Evolutionary conservation across 257 asterid species (phyloP), one percentile per base, ranked within the genome.

Genomic region (Salvia rosmarinus): DNA sequence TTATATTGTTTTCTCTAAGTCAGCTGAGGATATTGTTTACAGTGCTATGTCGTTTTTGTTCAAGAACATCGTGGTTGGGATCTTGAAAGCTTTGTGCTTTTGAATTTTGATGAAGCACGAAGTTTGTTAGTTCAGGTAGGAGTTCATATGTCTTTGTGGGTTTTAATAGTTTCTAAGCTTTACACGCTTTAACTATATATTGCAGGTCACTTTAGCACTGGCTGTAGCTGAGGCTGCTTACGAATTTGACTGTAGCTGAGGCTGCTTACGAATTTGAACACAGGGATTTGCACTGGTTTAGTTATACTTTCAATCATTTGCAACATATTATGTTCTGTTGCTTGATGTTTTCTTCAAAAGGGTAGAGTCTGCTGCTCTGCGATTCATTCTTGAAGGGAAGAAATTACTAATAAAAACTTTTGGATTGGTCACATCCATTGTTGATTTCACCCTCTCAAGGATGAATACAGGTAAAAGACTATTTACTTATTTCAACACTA

Each of bases 1-100:
- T 67, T 37, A 55, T 58, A 32, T 71, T 56, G 1, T 70, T 49
- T 73, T 50, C 54, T n/a, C 63, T 74, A 63, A 69, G 55, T 50
- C 44, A 67, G 63, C 68, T 67, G 75, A 23, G 58, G 57, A 46
- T 46, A 32, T 79, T 73, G 63, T 76, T 78, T 68, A 19, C 89
- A 94, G 99, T 72, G 82, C 75, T 94, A 86, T 69, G 89, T 88
- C 17, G 81, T 94, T 70, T 94, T 95, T 67, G 83, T 95, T 79
- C 99, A 91, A 91, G 92, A 88, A 87, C 95, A 95, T 71, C 98
- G 99, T 40, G 99, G 99, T 52, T 78, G 69, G 79, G 98, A 91
- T 85, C 98, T 95, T 74, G 98, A 89, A 74, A 85, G 91, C 80
- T 91, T 89, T 67, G 96, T 89, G 77, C 98, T 95, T 59, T 64